Evolutionary conservation across 768 basidiomycete genomes (phyloP).

Genomic region (Boletus pseudo-olivaceus): DNA sequence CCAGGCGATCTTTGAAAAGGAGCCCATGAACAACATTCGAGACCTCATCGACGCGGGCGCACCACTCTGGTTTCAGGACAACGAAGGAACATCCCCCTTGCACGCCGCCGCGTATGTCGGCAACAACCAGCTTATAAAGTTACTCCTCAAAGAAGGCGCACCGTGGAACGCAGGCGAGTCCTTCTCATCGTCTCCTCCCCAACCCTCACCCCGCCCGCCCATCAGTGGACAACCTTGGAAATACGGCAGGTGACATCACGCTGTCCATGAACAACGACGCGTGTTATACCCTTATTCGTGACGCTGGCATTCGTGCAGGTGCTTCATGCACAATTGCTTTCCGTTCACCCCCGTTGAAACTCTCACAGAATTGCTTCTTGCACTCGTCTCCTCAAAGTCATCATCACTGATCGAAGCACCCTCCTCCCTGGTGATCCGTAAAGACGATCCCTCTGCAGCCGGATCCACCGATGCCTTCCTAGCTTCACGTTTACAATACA

Average conservation of each 20-base stretch:
- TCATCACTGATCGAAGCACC: conserved; percentile 23
- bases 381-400: conserved; percentile 52
- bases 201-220: background rate
- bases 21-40: conserved; percentile 44
- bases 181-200: background rate
- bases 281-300: conserved; percentile 78
- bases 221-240: conserved; percentile 70
- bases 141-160: conserved; percentile 77
- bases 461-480: conserved; percentile 71
- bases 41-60: conserved; percentile 60
- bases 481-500: conserved; percentile 63
- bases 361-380: conserved; percentile 63
- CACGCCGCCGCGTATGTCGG: conserved; percentile 84
- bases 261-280: conserved; percentile 75
- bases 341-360: conserved; percentile 5
- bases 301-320: conserved; percentile 93
- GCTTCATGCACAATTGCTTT: conserved; percentile 20
- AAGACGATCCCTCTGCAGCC: conserved; percentile 52
- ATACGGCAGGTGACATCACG: conserved; percentile 89
- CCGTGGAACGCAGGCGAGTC: conserved; percentile 83
- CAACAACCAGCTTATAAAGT: conserved; percentile 57
- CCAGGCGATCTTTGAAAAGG: conserved; percentile 48
- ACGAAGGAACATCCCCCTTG: conserved; percentile 75
- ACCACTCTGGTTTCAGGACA: conserved; percentile 88
- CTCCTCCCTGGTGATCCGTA: conserved; percentile 41